phyloP scores from a whole-genome alignment of 1,284 basidiomycete genomes.

The Uromyces viciae-fabae region DNA sequence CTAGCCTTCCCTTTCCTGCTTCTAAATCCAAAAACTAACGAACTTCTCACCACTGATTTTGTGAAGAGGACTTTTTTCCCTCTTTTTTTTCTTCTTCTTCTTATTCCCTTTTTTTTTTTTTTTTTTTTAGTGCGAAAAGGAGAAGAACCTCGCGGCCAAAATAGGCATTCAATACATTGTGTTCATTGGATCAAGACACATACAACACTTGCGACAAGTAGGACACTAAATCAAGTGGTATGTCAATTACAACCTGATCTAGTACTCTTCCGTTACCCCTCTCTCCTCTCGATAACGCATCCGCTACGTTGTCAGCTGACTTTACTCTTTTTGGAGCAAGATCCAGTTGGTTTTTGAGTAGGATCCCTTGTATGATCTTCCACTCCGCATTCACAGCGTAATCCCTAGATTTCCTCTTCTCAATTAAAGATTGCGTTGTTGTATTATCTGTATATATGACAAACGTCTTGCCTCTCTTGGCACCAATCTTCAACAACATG shows the following conservation, averaged over 20 bases:
- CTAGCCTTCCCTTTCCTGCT: too few relatives aligned
- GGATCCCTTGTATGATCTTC: not conserved
- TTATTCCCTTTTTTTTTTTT: too few relatives aligned
- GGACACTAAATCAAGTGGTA: slow-evolving; percentile 7
- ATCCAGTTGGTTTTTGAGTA: not conserved
- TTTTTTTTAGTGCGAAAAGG: too few relatives aligned
- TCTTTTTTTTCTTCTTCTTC: too few relatives aligned
- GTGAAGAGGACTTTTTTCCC: too few relatives aligned
- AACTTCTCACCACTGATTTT: too few relatives aligned
- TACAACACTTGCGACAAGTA: too few relatives aligned
- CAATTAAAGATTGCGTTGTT: not conserved
- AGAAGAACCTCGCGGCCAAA: too few relatives aligned
- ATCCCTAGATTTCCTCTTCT: not conserved
- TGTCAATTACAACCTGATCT: not conserved
- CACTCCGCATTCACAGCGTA: not conserved
- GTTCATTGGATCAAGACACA: too few relatives aligned
- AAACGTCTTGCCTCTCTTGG: not conserved
- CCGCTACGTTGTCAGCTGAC: not conserved
- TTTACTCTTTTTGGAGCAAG: not conserved
- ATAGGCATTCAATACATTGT: too few relatives aligned
- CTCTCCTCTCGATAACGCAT: not conserved
- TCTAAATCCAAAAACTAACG: too few relatives aligned
- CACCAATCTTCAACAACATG: not conserved
- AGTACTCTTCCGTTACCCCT: not conserved
- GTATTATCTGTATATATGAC: not conserved